Evolutionary conservation across 1,139 yeast genomes (phyloP), one percentile per base, ranked within the genome.

Genomic region (Trichomonascaceae sp.): DNA sequence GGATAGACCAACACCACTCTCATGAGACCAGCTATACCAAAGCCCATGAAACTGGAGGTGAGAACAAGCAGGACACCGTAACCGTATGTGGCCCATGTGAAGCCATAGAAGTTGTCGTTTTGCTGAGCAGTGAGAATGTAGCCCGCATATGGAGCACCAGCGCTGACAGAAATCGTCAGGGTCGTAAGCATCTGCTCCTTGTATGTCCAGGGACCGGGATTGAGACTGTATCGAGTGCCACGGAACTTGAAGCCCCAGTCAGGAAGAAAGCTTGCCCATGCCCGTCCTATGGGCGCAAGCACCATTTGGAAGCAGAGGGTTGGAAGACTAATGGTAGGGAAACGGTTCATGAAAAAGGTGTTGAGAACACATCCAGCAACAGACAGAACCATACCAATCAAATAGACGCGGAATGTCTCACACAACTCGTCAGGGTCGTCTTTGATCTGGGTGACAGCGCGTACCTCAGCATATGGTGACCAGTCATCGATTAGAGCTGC

Each of bases 161-260:
- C 57, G 11, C 66, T 52, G 32, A 62, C 62, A 30, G 66, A 57
- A 45, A 63, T 63, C 47, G 67, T 56, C 29, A 67, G 39, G 5
- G 77, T 68, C 3, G 73, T 59, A 40, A 72, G 57, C 75, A 74
- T 72, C 59, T 76, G 82, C 48, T 77, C 87, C 51, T 78, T 78
- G 47, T 60, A 65, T 22, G 67, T 60, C 80, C 82, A 78, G 4
- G 74, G 73, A 11, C 76, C 76, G 2, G 76, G 74, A 51, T 75
- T 65, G 46, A 71, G 45, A 35, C 69, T 52, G 46, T 54, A 38
- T 39, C 59, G 58, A 37, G 43, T 50, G 28, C 62, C 68, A 43
- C 54, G 56, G 42, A 49, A 53, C 26, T 45, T 61, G 48, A 70
- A 51, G 16, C 63, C 65, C 63, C 64, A 59, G 35, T 64, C 62